Evolutionary conservation across 352 stramenopile species (phyloP).

Genomic region (Phytopythium litorale): DNA sequence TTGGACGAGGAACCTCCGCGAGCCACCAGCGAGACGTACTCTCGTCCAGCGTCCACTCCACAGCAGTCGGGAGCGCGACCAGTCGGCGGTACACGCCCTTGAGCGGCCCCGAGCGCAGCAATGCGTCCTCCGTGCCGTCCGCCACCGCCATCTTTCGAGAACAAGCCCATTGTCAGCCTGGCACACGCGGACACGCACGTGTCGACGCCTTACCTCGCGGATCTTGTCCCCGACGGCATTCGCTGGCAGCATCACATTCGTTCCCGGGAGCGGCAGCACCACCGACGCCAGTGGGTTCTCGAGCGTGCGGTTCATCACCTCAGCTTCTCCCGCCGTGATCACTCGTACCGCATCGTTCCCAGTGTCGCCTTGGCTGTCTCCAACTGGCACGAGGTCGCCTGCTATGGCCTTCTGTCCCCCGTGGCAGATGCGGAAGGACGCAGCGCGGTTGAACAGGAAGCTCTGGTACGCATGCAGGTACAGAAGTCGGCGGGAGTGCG

Average conservation of each 20-base stretch:
- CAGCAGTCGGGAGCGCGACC: constrained; percentile 31
- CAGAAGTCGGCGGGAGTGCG: constrained; percentile 61
- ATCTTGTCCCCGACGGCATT: constrained; percentile 24
- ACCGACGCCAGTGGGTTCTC: constrained; percentile 31
- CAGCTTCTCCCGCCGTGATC: constrained; percentile 31
- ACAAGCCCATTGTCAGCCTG: background rate
- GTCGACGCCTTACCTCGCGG: background rate
- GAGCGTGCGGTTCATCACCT: constrained; percentile 27
- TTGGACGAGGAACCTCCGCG: background rate
- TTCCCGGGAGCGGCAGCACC: constrained; percentile 54
- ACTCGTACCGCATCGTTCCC: constrained; percentile 20
- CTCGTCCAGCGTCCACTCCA: constrained; percentile 40
- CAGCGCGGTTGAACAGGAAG: constrained; percentile 67
- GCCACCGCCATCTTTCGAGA: constrained; percentile 35
- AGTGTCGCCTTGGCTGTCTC: constrained; percentile 5
- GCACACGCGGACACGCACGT: background rate
- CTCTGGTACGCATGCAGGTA: constrained; percentile 81
- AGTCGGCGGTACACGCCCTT: constrained; percentile 62
- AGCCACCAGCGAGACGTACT: constrained; percentile 4
- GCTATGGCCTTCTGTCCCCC: constrained; percentile 37
- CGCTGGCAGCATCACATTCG: constrained; percentile 37
- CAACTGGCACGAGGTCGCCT: constrained; percentile 47
- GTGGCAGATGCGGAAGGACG: constrained; percentile 38
- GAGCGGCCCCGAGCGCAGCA: constrained; percentile 34
- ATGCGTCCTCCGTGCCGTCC: constrained; percentile 35